Conservation (phyloP, 1,284 basidiomycete genomes). For the Trametes versicolor region DNA sequence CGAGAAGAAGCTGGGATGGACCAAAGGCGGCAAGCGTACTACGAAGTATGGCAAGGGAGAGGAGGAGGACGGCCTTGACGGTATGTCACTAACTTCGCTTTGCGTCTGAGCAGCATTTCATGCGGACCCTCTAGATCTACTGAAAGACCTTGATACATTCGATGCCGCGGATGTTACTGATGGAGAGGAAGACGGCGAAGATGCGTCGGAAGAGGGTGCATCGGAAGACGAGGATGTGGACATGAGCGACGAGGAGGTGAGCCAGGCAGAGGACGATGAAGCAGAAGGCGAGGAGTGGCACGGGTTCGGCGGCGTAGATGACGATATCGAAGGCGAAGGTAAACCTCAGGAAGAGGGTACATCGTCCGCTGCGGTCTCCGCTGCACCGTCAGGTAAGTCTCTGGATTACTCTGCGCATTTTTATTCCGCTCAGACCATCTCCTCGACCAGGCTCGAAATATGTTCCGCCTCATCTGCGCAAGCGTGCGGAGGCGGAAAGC, state of each 20-base stretch:
- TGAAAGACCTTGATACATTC: slow-evolving; percentile 41
- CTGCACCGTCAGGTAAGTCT: slow-evolving; percentile 10
- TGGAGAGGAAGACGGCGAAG: slow-evolving; percentile 19
- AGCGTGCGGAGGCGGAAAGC: slow-evolving; percentile 43
- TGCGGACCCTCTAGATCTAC: slow-evolving; percentile 33
- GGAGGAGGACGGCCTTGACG: slow-evolving; percentile 44
- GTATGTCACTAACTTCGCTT: slow-evolving; percentile 24
- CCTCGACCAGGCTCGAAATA: slow-evolving; percentile 55
- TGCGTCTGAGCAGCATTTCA: not conserved
- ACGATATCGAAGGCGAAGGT: not conserved
- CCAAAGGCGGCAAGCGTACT: slow-evolving; percentile 40
- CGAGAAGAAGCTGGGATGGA: slow-evolving; percentile 44
- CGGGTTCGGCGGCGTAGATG: slow-evolving; percentile 30
- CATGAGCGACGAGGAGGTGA: slow-evolving; percentile 28
- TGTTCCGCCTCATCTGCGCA: slow-evolving; percentile 72
- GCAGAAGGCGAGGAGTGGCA: slow-evolving; percentile 42
- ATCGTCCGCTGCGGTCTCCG: not conserved
- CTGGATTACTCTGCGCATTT: not conserved
- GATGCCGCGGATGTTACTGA: slow-evolving; percentile 18
- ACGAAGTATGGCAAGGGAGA: slow-evolving; percentile 40
- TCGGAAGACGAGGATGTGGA: slow-evolving; percentile 19
- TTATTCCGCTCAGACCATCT: slow-evolving; percentile 1
- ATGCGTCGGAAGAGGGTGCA: slow-evolving; percentile 21
- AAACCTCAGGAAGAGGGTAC: not conserved
- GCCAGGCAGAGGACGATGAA: slow-evolving; percentile 19